Base-by-base conservation (phyloP, 495 filamentous ascomycete species). In the Saxispiralis lemnorum region DNA sequence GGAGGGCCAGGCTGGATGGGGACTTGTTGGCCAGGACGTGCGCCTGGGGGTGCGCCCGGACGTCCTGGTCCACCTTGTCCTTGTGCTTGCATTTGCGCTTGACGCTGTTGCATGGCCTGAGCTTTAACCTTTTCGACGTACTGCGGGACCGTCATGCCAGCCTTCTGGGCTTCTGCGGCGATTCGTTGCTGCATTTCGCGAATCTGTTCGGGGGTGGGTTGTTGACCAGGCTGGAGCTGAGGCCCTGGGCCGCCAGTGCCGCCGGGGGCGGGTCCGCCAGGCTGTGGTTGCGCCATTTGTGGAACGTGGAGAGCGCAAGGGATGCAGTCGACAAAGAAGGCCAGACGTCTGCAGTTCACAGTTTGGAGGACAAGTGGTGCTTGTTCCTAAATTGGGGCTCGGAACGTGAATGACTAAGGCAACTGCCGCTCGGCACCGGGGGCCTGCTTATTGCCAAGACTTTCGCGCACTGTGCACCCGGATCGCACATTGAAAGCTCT, bases 171-270 rank as follows among this genome's bases (percentile, higher is more conserved):
- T 60, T 85, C 75, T 58, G 70, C 69, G 37, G 79, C 81, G 49
- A 93, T 66, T 62, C 89, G 83, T 55, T 78, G 73, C 58, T 92
- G 83, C 73, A 93, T 87, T 16, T 67, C 67, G 19, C 70, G 72
- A 47, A 94, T 78, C 65, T 93, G 83, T 64, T 93, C 78, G 46
- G 83, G 84, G 17, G 74, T 68, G n/a, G 82, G 82, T 65, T 77
- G 76, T 55, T 75, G 75, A 21, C 71, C 65, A 7, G 66, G 68
- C 41, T 50, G 55, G 9, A 52, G 45, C n/a, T 28, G 41, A 13
- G 38, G 35, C 15, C 19, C 21, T 9, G 46, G 42, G 16, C 18
- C 17, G 31, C 20, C 7, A 13, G 37, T 20, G 31, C 4, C 30
- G 36, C 40, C 17, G 11, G 39, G 31, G 21, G 35, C 32, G 5